Conservation (phyloP, 345 rosid genomes). For the Syzygium grande region DNA sequence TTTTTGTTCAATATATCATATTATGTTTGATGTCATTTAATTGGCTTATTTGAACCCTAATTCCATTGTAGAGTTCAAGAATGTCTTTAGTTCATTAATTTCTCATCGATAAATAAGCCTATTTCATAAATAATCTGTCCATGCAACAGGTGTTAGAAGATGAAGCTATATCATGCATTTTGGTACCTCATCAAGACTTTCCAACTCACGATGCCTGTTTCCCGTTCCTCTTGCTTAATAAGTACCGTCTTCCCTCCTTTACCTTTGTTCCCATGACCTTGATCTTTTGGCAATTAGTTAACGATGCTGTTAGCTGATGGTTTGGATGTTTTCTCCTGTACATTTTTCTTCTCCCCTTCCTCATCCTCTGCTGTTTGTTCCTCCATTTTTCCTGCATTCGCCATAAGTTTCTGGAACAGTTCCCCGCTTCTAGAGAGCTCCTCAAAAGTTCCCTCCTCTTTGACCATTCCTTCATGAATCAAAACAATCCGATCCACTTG, state of each 20-base stretch:
- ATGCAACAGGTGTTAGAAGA: not conserved
- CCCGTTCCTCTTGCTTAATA: slow-evolving; percentile 90
- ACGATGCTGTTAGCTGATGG: slow-evolving; percentile 24
- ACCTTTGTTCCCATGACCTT: slow-evolving; percentile 22
- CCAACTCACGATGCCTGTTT: slow-evolving; percentile 87
- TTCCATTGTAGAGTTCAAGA: not conserved
- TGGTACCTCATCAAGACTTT: slow-evolving; percentile 71
- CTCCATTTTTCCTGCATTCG: slow-evolving; percentile 95
- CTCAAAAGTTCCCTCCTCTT: slow-evolving; percentile 83
- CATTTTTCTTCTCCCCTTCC: slow-evolving; percentile 15
- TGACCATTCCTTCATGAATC: slow-evolving; percentile 65
- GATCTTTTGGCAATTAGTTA: slow-evolving; percentile 10
- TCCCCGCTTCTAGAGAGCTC: slow-evolving; percentile 65
- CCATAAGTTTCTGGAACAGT: slow-evolving; percentile 80
- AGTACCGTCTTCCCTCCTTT: slow-evolving; percentile 65
- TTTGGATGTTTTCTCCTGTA: slow-evolving; percentile 24
- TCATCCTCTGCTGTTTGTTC: slow-evolving; percentile 28
- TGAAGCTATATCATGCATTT: not conserved
- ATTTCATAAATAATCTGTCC: not conserved
- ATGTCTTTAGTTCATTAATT: not conserved
- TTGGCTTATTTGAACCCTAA: not conserved
- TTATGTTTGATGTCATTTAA: not conserved
- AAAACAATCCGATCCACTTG: slow-evolving; percentile 74
- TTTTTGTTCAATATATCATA: not conserved
- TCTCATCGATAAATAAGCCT: not conserved